Evolutionary conservation across 805 yeast genomes (phyloP).

Genomic region (Ogataea dorogensis): DNA sequence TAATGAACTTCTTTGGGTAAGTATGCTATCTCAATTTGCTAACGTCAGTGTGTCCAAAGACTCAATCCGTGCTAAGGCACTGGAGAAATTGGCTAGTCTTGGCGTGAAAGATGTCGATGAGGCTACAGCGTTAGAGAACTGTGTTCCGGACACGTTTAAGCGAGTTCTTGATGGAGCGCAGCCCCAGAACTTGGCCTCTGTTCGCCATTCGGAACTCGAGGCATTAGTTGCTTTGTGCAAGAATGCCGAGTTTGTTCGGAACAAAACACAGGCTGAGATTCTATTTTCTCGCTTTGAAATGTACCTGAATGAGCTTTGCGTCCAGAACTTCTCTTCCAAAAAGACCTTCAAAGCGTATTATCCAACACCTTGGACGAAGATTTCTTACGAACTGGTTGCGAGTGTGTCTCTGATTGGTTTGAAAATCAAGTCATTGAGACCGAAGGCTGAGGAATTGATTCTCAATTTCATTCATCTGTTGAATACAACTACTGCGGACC

Average conservation of each 20-base stretch:
- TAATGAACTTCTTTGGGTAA: constrained; percentile 9
- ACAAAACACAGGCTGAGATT: constrained; percentile 39
- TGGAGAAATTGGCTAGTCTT: constrained; percentile 36
- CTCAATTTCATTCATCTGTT: constrained; percentile 10
- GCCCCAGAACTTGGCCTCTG: constrained; percentile 15
- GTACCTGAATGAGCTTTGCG: constrained; percentile 46
- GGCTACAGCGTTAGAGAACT: constrained; percentile 18
- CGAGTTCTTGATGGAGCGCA: constrained; percentile 21
- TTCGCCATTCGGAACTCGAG: constrained; percentile 41
- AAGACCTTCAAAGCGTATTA: constrained; percentile 26
- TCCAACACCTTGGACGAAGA: constrained; percentile 44
- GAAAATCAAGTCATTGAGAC: constrained; percentile 18
- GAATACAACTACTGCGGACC: background rate
- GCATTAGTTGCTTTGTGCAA: constrained; percentile 55
- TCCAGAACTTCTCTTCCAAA: constrained; percentile 38
- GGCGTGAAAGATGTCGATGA: constrained; percentile 28
- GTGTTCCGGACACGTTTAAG: constrained; percentile 27
- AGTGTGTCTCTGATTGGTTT: constrained; percentile 32
- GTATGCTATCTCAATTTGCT: background rate
- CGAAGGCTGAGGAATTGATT: constrained; percentile 11
- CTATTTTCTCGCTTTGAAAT: constrained; percentile 44
- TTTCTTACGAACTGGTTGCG: constrained; percentile 36
- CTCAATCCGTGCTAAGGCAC: constrained; percentile 37
- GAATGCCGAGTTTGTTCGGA: constrained; percentile 37
- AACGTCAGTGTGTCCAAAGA: constrained; percentile 34